Evolutionary conservation across 495 filamentous ascomycete genomes (phyloP), one percentile per base, ranked within the genome.

Genomic region (Hypoxylon crocopeplum): DNA sequence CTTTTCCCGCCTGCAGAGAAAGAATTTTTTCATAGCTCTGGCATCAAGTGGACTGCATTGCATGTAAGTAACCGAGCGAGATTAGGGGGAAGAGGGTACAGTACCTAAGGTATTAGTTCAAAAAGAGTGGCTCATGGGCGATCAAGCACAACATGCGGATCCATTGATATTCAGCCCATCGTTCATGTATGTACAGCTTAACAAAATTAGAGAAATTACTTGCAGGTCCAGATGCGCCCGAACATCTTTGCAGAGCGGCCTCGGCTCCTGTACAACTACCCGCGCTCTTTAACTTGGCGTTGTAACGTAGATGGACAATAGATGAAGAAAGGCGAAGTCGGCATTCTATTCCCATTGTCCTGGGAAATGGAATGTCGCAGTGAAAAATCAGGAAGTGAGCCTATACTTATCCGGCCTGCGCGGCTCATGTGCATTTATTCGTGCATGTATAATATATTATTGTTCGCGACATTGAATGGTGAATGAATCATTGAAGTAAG

Each of bases 161-260:
- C 61, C 32, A 39, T 45, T 30, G 37, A 49, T 39, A 5, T 64
- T 64, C 54, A 64, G 61, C 61, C 61, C 61, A 51, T 51, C 37
- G 33, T 27, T 27, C 24, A 34, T 13, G 32, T 34, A 34, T 10
- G 13, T 38, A 38, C 60, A 54, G 19, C 53, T 54, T 59, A 36
- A 63, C 40, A 49, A 48, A 48, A 58, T 41, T 21, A 30, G 39
- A 54, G 44, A 59, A 49, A 64, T 64, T 64, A 64, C 61, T 64
- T 64, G 61, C 61, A 64, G 61, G 61, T 64, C 61, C 54, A 64
- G 61, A 64, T 59, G 61, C 54, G 60, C 60, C 60, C 54, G 60
- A 54, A 40, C 60, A 49, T 46, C 37, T 44, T 48, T 38, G 37
- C 33, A 49, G 54, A 64, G 54, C 54, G 54, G 60, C 54, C 55